These are phyloP conservation scores for Phaeosphaeriaceae sp. DNA, from an alignment of 2,329 filamentous ascomycete species.

Conservation along the genomic window DNA sequence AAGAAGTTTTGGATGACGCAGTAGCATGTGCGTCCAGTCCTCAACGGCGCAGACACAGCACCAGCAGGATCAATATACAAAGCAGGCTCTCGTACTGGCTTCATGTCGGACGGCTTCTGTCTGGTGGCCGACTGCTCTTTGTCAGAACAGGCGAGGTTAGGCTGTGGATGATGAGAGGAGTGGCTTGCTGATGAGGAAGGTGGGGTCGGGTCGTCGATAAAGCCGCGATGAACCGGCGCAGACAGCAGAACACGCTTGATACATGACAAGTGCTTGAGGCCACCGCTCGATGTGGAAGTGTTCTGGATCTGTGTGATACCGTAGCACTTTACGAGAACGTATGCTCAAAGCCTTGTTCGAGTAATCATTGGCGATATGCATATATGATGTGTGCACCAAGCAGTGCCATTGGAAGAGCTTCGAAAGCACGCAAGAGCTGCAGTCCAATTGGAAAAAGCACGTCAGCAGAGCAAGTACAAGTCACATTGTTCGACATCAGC, in stretches of 20 bases:
- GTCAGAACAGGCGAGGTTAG: background rate
- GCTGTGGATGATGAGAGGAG: background rate
- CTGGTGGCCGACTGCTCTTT: too few relatives aligned
- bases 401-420: background rate
- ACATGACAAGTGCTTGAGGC: background rate
- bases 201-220: background rate
- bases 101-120: too few relatives aligned
- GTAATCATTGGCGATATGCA: background rate
- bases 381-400: background rate
- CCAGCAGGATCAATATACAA: too few relatives aligned
- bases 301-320: background rate
- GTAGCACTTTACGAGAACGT: background rate
- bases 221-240: background rate
- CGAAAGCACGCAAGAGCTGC: background rate
- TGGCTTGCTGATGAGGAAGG: background rate
- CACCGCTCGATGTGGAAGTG: background rate
- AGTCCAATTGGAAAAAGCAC: background rate
- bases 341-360: background rate
- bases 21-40: too few relatives aligned
- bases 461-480: background rate
- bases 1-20: too few relatives aligned
- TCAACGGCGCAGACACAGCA: too few relatives aligned
- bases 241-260: background rate
- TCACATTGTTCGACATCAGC: background rate
- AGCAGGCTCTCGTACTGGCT: too few relatives aligned